Conservation (phyloP, 2,329 filamentous ascomycete species). For the Neonectria faginata region DNA sequence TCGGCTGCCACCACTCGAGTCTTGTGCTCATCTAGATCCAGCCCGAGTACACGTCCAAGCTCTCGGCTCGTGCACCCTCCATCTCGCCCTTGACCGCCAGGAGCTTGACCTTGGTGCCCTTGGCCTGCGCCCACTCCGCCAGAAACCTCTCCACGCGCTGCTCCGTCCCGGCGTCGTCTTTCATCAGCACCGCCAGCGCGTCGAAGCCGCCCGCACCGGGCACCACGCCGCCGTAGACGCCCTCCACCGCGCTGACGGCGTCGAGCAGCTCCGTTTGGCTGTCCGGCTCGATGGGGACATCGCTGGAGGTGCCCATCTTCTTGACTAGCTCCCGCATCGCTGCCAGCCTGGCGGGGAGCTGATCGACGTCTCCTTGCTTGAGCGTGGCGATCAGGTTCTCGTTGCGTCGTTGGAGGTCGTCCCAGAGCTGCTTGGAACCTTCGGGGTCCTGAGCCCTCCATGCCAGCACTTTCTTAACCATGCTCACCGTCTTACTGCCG, state of each 20-base stretch:
- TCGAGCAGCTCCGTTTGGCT: slow-evolving; percentile 89
- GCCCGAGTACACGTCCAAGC: slow-evolving; percentile 55
- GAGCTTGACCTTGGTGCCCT: slow-evolving; percentile 73
- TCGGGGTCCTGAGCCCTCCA: slow-evolving; percentile 78
- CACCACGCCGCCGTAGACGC: slow-evolving; percentile 91
- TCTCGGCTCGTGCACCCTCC: slow-evolving; percentile 70
- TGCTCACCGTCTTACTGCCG: slow-evolving; percentile 90
- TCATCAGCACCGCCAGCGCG: slow-evolving; percentile 83
- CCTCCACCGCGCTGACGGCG: slow-evolving; percentile 75
- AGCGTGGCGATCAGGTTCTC: slow-evolving; percentile 76
- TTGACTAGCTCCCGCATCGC: slow-evolving; percentile 73
- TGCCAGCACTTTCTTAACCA: slow-evolving; percentile 91
- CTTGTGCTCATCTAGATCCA: slow-evolving; percentile 53
- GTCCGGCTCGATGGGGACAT: slow-evolving; percentile 88
- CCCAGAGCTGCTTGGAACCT: slow-evolving; percentile 79
- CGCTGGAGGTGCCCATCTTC: slow-evolving; percentile 78
- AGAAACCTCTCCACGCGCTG: slow-evolving; percentile 71
- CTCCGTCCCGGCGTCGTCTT: slow-evolving; percentile 76
- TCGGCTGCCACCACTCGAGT: too few relatives aligned
- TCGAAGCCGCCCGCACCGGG: slow-evolving; percentile 96
- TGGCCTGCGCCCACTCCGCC: slow-evolving; percentile 70
- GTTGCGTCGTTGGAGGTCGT: slow-evolving; percentile 78
- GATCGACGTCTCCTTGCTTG: slow-evolving; percentile 58
- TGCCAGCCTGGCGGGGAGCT: slow-evolving; percentile 61
- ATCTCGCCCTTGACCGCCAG: slow-evolving; percentile 78